Conservation (phyloP, 2,329 filamentous ascomycete genomes). For the Pseudogymnoascus sp. region DNA sequence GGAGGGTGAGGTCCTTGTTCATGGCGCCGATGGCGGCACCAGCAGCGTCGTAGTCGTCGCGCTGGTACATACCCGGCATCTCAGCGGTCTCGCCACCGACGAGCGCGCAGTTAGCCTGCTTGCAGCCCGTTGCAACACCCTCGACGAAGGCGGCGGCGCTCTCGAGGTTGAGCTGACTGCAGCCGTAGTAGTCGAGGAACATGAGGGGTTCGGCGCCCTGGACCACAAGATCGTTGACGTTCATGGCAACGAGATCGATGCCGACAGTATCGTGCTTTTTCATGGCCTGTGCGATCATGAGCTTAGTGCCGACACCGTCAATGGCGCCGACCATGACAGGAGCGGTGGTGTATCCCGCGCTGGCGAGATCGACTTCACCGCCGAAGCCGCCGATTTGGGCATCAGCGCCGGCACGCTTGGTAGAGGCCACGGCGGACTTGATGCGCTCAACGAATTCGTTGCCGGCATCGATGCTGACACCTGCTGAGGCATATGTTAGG, state of each 20-base stretch:
- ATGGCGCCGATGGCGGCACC: slow-evolving; percentile 86
- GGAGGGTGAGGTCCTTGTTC: slow-evolving; percentile 59
- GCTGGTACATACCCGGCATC: slow-evolving; percentile 86
- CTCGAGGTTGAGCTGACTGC: slow-evolving; percentile 73
- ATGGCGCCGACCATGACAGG: slow-evolving; percentile 89
- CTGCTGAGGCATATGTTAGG: slow-evolving; percentile 87
- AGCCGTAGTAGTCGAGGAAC: slow-evolving; percentile 97
- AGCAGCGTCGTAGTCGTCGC: slow-evolving; percentile 85
- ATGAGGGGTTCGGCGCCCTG: slow-evolving; percentile 91
- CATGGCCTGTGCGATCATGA: slow-evolving; percentile 88
- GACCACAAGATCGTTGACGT: slow-evolving; percentile 94
- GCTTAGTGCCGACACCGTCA: slow-evolving; percentile 92
- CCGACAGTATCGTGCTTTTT: slow-evolving; percentile 90
- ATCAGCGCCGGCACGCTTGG: slow-evolving; percentile 76
- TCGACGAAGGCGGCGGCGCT: slow-evolving; percentile 79
- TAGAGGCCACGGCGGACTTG: slow-evolving; percentile 81
- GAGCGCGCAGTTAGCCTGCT: slow-evolving; percentile 74
- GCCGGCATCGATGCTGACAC: slow-evolving; percentile 88
- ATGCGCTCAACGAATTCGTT: slow-evolving; percentile 90
- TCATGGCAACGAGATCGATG: slow-evolving; percentile 97
- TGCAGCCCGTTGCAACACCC: slow-evolving; percentile 82
- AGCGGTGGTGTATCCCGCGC: slow-evolving; percentile 63
- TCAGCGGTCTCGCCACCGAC: slow-evolving; percentile 98
- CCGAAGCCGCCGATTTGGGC: slow-evolving; percentile 94
- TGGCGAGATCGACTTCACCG: slow-evolving; percentile 70